Percentiles rank a stretch among this genome's conserved stretches.
Conservation (phyloP, 805 yeast species). For the Saturnispora dispora region DNA sequence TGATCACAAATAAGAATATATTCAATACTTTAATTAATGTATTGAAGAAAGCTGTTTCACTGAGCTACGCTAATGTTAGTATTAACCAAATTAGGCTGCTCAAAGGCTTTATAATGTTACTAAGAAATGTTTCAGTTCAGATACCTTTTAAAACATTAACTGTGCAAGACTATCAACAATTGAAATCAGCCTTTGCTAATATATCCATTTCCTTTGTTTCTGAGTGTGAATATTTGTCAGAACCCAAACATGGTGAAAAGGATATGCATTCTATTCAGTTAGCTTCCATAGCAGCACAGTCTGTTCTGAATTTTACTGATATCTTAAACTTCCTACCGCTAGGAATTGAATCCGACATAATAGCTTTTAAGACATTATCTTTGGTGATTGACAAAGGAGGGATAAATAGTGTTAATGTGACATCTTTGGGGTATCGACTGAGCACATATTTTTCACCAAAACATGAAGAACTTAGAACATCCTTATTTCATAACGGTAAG, state of each 20-base stretch:
- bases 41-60: conserved; percentile 56
- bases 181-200: background rate
- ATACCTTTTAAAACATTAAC: background rate
- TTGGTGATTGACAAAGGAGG: conserved; percentile 1
- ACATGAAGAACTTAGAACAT: conserved; percentile 4
- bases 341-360: background rate
- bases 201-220: background rate
- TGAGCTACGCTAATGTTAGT: conserved; percentile 32
- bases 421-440: background rate
- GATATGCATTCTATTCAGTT: background rate
- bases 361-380: background rate
- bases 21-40: conserved; percentile 89
- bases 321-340: background rate
- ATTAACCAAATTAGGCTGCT: conserved; percentile 11
- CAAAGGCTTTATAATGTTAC: conserved; percentile 19
- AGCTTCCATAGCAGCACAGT: background rate
- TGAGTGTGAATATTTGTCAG: background rate
- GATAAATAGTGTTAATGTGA: background rate
- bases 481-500: conserved; percentile 5
- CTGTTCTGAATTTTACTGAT: conserved; percentile 5
- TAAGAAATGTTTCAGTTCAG: conserved; percentile 19
- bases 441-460: background rate
- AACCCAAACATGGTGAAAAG: background rate
- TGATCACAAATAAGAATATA: background rate
- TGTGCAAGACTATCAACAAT: background rate